Conservation (phyloP, 257 asterid genomes). For the Ehretia macrophylla region DNA sequence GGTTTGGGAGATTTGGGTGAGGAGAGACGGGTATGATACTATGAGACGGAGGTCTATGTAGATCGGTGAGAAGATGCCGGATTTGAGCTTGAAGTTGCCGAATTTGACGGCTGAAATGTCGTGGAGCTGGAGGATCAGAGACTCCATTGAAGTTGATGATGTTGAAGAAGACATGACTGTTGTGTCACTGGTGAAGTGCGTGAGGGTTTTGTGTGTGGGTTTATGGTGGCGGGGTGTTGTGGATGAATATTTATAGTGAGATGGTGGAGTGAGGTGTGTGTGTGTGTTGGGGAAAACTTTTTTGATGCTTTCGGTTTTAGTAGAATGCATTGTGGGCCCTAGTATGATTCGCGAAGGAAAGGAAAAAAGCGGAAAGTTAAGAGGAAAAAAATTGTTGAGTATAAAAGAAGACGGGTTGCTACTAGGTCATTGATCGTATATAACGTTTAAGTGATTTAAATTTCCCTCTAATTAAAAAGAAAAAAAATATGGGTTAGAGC, state of each 20-base stretch:
- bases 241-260: neutral
- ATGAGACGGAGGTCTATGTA: constrained; percentile 96
- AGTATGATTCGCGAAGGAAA: too few relatives aligned
- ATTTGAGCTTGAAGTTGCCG: constrained; percentile 91
- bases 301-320: too few relatives aligned
- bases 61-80: constrained; percentile 92
- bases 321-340: too few relatives aligned
- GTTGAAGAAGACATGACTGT: constrained; percentile 7
- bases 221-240: neutral
- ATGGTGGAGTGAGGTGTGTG: too few relatives aligned
- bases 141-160: constrained; percentile 52
- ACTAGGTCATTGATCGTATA: too few relatives aligned
- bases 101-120: constrained; percentile 92
- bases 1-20: constrained; percentile 65
- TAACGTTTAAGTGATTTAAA: too few relatives aligned
- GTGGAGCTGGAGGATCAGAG: constrained; percentile 72
- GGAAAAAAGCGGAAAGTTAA: too few relatives aligned
- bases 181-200: neutral
- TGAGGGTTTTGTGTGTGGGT: neutral
- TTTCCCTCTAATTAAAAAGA: too few relatives aligned
- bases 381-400: too few relatives aligned
- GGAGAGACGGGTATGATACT: constrained; percentile 81
- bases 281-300: too few relatives aligned
- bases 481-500: too few relatives aligned
- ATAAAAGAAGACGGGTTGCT: too few relatives aligned